Conservation (phyloP, 495 filamentous ascomycete species). For the Neurospora sp. region DNA sequence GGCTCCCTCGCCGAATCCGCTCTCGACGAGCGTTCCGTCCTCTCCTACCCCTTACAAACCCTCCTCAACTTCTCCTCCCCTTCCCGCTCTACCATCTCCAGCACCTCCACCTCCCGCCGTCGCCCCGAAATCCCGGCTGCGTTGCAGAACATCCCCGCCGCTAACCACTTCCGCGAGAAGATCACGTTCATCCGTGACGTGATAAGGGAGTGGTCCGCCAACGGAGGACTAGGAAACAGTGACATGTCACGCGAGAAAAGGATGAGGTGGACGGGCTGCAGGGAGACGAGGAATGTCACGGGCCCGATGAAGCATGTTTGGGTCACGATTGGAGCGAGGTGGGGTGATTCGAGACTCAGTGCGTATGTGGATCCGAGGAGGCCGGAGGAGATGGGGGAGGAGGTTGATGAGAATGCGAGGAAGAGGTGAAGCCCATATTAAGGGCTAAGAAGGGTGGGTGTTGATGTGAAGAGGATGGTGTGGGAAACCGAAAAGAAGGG, state of each 20-base stretch:
- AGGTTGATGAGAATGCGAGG: slow-evolving; percentile 32
- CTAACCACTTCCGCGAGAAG: slow-evolving; percentile 74
- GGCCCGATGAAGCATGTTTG: slow-evolving; percentile 62
- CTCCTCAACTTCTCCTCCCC: slow-evolving; percentile 41
- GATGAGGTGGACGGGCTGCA: slow-evolving; percentile 57
- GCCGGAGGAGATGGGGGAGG: slow-evolving; percentile 35
- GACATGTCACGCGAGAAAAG: slow-evolving; percentile 39
- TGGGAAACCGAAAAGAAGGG: no score
- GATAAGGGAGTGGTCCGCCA: slow-evolving; percentile 60
- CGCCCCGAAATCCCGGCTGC: slow-evolving; percentile 46
- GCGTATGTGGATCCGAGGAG: slow-evolving; percentile 42
- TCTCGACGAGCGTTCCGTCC: slow-evolving; percentile 47
- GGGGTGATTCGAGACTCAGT: slow-evolving; percentile 52
- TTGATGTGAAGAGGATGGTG: no score
- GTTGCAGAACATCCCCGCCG: slow-evolving; percentile 54
- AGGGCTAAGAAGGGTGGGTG: no score
- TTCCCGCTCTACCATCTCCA: slow-evolving; percentile 29
- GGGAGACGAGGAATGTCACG: slow-evolving; percentile 51
- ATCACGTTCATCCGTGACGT: slow-evolving; percentile 63
- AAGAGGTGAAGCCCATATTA: neutral
- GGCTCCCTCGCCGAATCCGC: slow-evolving; percentile 58
- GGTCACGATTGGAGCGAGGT: slow-evolving; percentile 70
- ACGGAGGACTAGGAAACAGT: slow-evolving; percentile 58
- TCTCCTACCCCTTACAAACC: slow-evolving; percentile 52
- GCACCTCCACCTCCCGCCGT: slow-evolving; percentile 28